These are phyloP conservation scores for Stachybotrys echinatus DNA, from an alignment of 2,329 filamentous ascomycete species.

Conservation along the genomic window DNA sequence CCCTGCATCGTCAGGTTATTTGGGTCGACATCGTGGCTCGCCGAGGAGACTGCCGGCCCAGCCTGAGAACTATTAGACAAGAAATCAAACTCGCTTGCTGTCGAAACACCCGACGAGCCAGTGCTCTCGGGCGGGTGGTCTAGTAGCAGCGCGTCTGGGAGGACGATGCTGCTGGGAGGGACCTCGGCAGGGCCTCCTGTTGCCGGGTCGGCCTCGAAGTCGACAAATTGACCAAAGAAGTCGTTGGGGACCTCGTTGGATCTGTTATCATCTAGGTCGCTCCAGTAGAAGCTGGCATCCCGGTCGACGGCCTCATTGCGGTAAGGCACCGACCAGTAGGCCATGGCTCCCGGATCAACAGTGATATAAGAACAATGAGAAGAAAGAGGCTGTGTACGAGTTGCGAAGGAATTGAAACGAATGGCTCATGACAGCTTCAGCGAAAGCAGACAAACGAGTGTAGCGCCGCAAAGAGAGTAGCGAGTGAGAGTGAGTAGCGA, in stretches of 20 bases:
- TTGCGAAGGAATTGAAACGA: too few relatives aligned
- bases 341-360: constrained; percentile 16
- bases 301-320: constrained; percentile 26
- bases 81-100: constrained; percentile 29
- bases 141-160: constrained; percentile 21
- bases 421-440: too few relatives aligned
- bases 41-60: constrained; percentile 15
- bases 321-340: constrained; percentile 29
- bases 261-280: constrained; percentile 22
- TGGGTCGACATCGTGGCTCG: constrained; percentile 23
- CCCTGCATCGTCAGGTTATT: constrained; percentile 16
- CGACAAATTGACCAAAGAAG: constrained; percentile 30
- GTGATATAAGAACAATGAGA: not conserved
- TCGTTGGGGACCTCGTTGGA: constrained; percentile 18
- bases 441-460: too few relatives aligned
- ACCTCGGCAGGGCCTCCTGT: constrained; percentile 11
- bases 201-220: constrained; percentile 25
- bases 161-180: constrained; percentile 7
- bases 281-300: constrained; percentile 29
- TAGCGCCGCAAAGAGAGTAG: too few relatives aligned
- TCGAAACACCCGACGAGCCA: constrained; percentile 28
- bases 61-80: constrained; percentile 26
- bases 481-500: too few relatives aligned
- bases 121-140: constrained; percentile 23
- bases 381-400: not conserved